phyloP scores from a whole-genome alignment of 495 filamentous ascomycete species.

The Penicillium flavigenum region DNA sequence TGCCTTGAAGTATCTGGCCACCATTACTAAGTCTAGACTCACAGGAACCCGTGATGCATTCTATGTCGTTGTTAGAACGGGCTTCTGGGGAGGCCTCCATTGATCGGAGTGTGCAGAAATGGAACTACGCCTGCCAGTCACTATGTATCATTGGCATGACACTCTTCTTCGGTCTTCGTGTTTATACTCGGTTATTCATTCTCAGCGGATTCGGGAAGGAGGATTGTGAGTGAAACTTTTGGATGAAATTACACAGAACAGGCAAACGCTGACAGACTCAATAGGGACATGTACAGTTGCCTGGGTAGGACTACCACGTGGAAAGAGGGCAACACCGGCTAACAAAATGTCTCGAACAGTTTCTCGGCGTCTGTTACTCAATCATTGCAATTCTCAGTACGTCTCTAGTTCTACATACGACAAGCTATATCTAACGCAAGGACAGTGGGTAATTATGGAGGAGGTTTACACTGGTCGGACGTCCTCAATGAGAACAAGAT shows the following conservation, averaged over 20 bases:
- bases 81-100: constrained; percentile 10
- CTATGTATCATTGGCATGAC: constrained; percentile 30
- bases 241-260: not conserved
- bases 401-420: not conserved
- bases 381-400: constrained; percentile 29
- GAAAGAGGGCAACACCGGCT: not conserved
- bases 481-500: constrained; percentile 19
- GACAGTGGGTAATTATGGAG: constrained; percentile 30
- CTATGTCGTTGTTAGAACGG: constrained; percentile 8
- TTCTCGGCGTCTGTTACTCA: constrained; percentile 30
- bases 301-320: not conserved
- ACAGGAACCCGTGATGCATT: not conserved
- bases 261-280: not conserved
- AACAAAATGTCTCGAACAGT: constrained; percentile 10
- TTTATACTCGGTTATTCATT: constrained; percentile 27
- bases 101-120: constrained; percentile 24
- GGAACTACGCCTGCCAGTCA: constrained; percentile 30
- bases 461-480: constrained; percentile 26
- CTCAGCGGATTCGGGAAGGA: constrained; percentile 28
- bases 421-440: constrained; percentile 1
- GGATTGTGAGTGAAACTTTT: constrained; percentile 26
- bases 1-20: not conserved
- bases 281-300: constrained; percentile 10
- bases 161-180: constrained; percentile 25
- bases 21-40: not conserved